Evolutionary conservation across 495 filamentous ascomycete genomes (phyloP).

Genomic region (Bathelium albidoporum): DNA sequence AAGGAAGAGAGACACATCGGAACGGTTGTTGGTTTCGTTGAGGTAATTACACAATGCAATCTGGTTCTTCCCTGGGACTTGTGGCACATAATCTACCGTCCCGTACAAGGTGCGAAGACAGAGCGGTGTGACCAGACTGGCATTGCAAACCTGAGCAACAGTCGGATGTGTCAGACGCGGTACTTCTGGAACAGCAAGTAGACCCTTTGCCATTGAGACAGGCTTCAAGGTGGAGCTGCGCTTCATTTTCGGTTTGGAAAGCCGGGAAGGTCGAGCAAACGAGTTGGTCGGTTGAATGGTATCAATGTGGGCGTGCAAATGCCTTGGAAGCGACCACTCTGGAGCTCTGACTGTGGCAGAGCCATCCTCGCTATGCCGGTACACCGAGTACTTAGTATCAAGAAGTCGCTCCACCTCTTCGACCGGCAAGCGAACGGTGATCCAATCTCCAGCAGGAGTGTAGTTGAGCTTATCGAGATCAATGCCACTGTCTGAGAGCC

Average conservation of each 20-base stretch:
- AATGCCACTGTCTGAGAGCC: constrained; percentile 35
- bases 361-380: constrained; percentile 31
- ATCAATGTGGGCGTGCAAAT: constrained; percentile 47
- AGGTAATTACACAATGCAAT: constrained; percentile 43
- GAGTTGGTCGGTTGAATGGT: constrained; percentile 60
- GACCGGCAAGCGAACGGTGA: constrained; percentile 30
- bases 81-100: constrained; percentile 40
- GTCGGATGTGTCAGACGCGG: neutral
- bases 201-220: neutral
- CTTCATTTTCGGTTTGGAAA: neutral
- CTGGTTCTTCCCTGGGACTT: constrained; percentile 34
- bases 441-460: constrained; percentile 35
- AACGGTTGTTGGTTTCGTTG: constrained; percentile 39
- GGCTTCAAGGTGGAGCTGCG: constrained; percentile 6
- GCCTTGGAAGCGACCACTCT: constrained; percentile 44
- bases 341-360: constrained; percentile 30
- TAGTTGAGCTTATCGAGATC: constrained; percentile 14
- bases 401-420: constrained; percentile 31
- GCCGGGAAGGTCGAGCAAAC: constrained; percentile 34
- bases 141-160: constrained; percentile 34
- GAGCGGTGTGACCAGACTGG: constrained; percentile 40
- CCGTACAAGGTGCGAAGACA: constrained; percentile 47
- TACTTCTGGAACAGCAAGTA: neutral
- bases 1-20: constrained; percentile 41
- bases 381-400: constrained; percentile 36